A percentile compares a stretch with the other conserved stretches of the same genome.
Conservation (phyloP, 2,329 filamentous ascomycete species). For the Ophiostoma tasmaniense region DNA sequence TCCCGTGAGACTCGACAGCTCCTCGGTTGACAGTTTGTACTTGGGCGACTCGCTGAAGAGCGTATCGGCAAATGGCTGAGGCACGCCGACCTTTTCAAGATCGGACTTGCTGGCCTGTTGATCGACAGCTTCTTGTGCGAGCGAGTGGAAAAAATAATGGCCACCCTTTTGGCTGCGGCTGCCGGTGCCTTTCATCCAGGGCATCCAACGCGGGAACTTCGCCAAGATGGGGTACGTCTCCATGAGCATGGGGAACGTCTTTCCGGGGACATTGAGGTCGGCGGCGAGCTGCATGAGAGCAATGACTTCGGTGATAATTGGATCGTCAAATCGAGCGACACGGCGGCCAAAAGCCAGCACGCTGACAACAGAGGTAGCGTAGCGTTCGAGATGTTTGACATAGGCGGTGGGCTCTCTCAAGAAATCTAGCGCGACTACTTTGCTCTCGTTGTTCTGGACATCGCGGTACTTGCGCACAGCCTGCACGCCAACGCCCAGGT, state of each 20-base stretch:
- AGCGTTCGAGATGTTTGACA: conserved; percentile 45
- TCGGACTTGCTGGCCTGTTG: conserved; percentile 28
- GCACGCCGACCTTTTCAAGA: conserved; percentile 22
- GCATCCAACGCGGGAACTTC: conserved; percentile 39
- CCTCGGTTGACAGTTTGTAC: conserved; percentile 36
- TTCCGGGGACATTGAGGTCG: conserved; percentile 45
- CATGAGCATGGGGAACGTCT: conserved; percentile 48
- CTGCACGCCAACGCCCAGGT: conserved; percentile 45
- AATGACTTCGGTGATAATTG: conserved; percentile 52
- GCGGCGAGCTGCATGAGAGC: conserved; percentile 49
- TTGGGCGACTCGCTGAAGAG: conserved; percentile 41
- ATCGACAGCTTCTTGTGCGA: conserved; percentile 41
- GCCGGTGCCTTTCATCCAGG: conserved; percentile 43
- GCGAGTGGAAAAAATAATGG: conserved; percentile 43
- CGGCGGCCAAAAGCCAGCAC: conserved; percentile 50
- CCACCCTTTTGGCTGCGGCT: conserved; percentile 33
- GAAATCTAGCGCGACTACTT: conserved; percentile 44
- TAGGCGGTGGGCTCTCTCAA: conserved; percentile 37
- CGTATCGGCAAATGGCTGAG: conserved; percentile 35
- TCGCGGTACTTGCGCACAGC: conserved; percentile 43
- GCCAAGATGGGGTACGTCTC: conserved; percentile 46
- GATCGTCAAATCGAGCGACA: conserved; percentile 41
- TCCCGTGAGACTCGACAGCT: conserved; percentile 39
- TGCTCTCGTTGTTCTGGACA: conserved; percentile 52
- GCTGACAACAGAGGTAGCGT: conserved; percentile 45